Percentiles rank a stretch among this genome's conserved stretches.
Evolutionary conservation across 2,329 filamentous ascomycete genomes (phyloP).

Genomic region (Huntiella bhutanensis): DNA sequence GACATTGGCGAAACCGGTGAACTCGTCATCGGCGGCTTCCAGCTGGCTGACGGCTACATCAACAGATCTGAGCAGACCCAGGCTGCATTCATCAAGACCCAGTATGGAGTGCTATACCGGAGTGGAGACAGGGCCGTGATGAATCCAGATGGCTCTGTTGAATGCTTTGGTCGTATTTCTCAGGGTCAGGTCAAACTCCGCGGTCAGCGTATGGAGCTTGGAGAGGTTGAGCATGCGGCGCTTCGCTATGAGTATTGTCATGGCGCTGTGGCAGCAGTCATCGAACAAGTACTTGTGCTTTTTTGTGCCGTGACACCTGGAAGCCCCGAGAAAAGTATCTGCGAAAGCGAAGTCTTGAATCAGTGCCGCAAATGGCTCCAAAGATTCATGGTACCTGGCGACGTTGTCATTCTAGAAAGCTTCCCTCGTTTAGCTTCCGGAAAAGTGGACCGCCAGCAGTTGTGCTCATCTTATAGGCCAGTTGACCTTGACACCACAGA

Average conservation of each 20-base stretch:
- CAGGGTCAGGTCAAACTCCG: constrained; percentile 73
- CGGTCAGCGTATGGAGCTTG: constrained; percentile 65
- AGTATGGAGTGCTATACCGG: constrained; percentile 55
- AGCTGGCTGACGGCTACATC: constrained; percentile 64
- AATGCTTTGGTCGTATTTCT: constrained; percentile 64
- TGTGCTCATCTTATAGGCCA: constrained; percentile 19
- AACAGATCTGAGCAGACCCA: constrained; percentile 61
- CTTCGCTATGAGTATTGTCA: constrained; percentile 43
- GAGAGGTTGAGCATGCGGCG: constrained; percentile 56
- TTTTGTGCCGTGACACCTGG: constrained; percentile 40
- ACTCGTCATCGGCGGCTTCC: constrained; percentile 60
- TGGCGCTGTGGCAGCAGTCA: constrained; percentile 45
- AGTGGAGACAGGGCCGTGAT: constrained; percentile 71
- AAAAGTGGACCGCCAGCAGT: constrained; percentile 53
- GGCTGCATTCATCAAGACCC: constrained; percentile 48
- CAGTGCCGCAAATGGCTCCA: constrained; percentile 61
- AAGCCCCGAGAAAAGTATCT: constrained; percentile 17
- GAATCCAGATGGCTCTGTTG: constrained; percentile 47
- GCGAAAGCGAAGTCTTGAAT: constrained; percentile 24
- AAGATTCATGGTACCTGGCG: constrained; percentile 62
- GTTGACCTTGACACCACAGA: no score
- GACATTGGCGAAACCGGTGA: constrained; percentile 55
- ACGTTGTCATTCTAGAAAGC: constrained; percentile 42
- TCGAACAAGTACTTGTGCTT: constrained; percentile 49
- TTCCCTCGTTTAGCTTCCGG: constrained; percentile 68